Evolutionary conservation across 148 eudicot species (phyloP), one percentile per base, ranked within the genome.

Genomic region (Vaccinium vitisidaea): DNA sequence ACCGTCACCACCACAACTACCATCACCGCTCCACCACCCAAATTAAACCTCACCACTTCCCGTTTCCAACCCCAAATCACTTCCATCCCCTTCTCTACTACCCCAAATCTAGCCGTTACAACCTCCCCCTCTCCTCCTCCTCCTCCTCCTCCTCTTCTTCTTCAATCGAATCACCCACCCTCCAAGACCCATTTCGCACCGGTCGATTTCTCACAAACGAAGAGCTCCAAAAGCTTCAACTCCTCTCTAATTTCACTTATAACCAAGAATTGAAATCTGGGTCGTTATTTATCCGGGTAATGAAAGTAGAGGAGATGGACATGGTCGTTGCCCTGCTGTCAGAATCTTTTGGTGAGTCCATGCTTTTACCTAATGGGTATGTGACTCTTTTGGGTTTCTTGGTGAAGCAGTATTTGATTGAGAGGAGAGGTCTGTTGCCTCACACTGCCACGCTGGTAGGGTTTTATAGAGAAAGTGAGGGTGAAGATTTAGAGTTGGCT

Each of bases 361-460:
- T 95, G 96, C 10, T 85, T 77, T 78, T 92, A 88, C 91, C 94
- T 75, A 74, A 46, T 9, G 92, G 90, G 81, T 92, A 92, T 67
- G 86, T 87, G 75, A 90, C 76, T 27, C 10, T 96, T 13, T 82
- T 95, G 84, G 90, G 89, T 54, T 91, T 88, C 65, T 85, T 95
- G 89, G 93, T 94, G 52, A 93, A 90, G 84, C 92, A 95, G 63
- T 97, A 97, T 63, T 80, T 97, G 89, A 50, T 85, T 82, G 98
- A 97, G 85, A 90, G 94, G 91, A 91, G 96, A 80, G 63, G 75
- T 73, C 58, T 90, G 84, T 76, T 94, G 88, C 99, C 99, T 77
- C 90, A 94, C 89, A 84, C 89, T 84, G 95, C 91, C 15, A 97
- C 98, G 6, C 87, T 97, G 43, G 48, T 95, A 36, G 99, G 95